phyloP scores from a whole-genome alignment of 2,329 filamentous ascomycete genomes.

The Venturiaceae sp. region DNA sequence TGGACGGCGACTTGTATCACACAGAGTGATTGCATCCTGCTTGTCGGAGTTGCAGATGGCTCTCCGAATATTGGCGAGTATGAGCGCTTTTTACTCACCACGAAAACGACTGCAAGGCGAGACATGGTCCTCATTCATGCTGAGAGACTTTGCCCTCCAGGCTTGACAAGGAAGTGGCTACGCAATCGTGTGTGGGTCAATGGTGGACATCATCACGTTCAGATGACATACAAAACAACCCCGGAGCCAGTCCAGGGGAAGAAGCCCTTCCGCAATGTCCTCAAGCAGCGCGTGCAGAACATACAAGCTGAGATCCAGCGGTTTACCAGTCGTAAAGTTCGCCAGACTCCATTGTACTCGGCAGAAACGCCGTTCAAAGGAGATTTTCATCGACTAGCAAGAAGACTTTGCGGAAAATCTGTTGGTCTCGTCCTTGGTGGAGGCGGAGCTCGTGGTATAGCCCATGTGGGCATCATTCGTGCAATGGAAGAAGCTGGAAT shows the following conservation, averaged over 20 bases:
- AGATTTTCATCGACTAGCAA: slow-evolving; percentile 87
- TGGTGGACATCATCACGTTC: slow-evolving; percentile 92
- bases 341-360: slow-evolving; percentile 80
- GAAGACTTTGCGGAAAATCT: slow-evolving; percentile 84
- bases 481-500: slow-evolving; percentile 94
- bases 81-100: slow-evolving; percentile 88
- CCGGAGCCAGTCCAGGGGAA: slow-evolving; percentile 61
- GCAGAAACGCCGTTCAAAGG: slow-evolving; percentile 90
- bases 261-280: slow-evolving; percentile 70
- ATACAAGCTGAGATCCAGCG: slow-evolving; percentile 96
- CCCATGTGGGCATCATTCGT: slow-evolving; percentile 87
- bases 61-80: slow-evolving; percentile 92
- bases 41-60: slow-evolving; percentile 84
- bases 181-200: slow-evolving; percentile 93
- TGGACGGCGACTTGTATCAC: slow-evolving; percentile 98
- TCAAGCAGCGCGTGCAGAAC: slow-evolving; percentile 90
- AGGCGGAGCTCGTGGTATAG: slow-evolving; percentile 82
- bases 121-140: slow-evolving; percentile 82
- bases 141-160: slow-evolving; percentile 77
- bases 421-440: slow-evolving; percentile 91
- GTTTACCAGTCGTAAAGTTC: slow-evolving; percentile 88
- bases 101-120: slow-evolving; percentile 94
- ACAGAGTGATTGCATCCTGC: slow-evolving; percentile 89
- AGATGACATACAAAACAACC: slow-evolving; percentile 79
- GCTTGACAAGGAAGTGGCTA: slow-evolving; percentile 81